Conservation (phyloP, 352 stramenopile species). For the Chrysophaeum taylorii region DNA sequence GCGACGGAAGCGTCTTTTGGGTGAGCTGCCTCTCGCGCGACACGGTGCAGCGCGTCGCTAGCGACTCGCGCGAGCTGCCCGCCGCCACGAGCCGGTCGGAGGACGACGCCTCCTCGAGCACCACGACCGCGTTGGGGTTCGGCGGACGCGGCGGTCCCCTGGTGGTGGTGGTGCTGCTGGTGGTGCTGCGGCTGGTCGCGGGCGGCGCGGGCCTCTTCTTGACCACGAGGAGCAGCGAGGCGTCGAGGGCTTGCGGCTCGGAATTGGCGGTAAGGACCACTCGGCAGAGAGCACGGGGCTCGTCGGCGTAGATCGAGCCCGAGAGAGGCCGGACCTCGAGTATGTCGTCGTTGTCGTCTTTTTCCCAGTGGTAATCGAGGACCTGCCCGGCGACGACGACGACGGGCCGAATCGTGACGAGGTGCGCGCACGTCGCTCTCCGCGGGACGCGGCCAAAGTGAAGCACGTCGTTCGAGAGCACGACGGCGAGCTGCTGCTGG, state of each 20-base stretch:
- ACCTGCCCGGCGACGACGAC: too few relatives aligned
- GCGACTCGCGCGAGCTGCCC: not conserved
- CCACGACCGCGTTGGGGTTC: not conserved
- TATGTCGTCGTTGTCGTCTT: conserved; percentile 11
- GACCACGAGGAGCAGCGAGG: not conserved
- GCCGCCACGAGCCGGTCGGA: not conserved
- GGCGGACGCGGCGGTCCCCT: not conserved
- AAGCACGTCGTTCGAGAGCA: conserved; percentile 4
- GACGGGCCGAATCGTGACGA: conserved; percentile 13
- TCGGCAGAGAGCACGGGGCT: not conserved
- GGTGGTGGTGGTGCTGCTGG: not conserved
- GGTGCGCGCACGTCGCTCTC: not conserved
- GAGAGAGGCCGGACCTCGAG: conserved; percentile 11
- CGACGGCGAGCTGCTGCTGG: too few relatives aligned
- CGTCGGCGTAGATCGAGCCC: conserved; percentile 7
- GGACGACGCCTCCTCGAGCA: not conserved
- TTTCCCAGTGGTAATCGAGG: conserved; percentile 17
- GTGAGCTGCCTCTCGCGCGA: not conserved
- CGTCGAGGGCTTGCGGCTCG: not conserved
- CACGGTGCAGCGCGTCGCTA: not conserved
- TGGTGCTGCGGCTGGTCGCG: not conserved
- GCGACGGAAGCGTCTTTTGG: not conserved
- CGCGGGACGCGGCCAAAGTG: conserved; percentile 18
- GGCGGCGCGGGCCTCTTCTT: not conserved
- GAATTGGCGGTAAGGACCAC: not conserved